These are phyloP conservation scores for Cladosporium colombiae DNA, from an alignment of 2,329 filamentous ascomycete species.

Conservation along the genomic window DNA sequence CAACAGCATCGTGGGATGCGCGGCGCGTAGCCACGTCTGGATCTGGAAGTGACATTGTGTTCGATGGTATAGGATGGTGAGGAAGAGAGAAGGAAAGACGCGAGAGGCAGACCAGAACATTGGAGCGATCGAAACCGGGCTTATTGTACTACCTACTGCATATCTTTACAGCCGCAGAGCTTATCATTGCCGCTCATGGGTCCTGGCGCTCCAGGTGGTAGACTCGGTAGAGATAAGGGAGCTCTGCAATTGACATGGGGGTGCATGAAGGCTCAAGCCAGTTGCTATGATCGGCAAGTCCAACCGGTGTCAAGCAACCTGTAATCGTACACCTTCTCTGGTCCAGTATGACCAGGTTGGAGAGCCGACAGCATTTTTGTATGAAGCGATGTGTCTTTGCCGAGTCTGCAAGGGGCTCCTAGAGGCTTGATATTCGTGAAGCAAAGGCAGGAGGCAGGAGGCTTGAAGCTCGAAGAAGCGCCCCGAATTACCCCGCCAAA, in stretches of 20 bases:
- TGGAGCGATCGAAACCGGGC: neutral
- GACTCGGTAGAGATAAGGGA: slow-evolving; percentile 19
- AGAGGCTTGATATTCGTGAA: neutral
- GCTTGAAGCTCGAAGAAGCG: neutral
- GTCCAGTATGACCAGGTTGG: neutral
- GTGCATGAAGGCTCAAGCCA: neutral
- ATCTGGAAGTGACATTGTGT: neutral
- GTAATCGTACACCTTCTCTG: neutral
- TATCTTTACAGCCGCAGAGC: slow-evolving; percentile 11
- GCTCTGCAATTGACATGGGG: neutral
- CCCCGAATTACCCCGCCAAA: neutral
- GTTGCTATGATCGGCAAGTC: neutral
- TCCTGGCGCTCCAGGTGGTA: neutral
- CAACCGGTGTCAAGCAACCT: neutral
- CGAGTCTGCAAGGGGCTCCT: neutral
- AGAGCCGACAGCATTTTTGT: neutral
- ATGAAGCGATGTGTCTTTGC: neutral
- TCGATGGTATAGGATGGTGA: neutral
- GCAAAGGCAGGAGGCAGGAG: neutral
- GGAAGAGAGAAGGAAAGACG: neutral
- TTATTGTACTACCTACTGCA: neutral
- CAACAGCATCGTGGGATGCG: slow-evolving; percentile 17
- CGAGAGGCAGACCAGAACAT: neutral
- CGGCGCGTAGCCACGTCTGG: neutral
- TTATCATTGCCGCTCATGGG: neutral